A percentile compares a stretch with the other conserved stretches of the same genome.
Conservation (phyloP, 495 filamentous ascomycete genomes). For the Aspergillus coremiiformis region DNA sequence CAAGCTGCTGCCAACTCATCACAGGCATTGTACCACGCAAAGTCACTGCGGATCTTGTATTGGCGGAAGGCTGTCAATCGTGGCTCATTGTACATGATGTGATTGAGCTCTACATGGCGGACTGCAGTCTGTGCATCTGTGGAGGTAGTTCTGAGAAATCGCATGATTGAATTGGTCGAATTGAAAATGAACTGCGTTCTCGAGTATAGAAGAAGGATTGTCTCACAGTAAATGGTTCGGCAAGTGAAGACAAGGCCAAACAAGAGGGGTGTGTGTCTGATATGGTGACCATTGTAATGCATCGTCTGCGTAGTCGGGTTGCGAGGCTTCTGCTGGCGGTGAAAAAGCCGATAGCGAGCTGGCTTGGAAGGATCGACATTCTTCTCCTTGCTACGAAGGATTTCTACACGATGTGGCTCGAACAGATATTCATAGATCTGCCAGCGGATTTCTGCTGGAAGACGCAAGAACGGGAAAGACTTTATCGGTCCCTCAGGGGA, state of each 20-base stretch:
- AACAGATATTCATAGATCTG: slow-evolving; percentile 16
- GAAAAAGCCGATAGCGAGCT: slow-evolving; percentile 6
- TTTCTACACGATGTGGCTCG: slow-evolving; percentile 4
- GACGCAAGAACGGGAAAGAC: slow-evolving; percentile 1
- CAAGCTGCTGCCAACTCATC: slow-evolving; percentile 7
- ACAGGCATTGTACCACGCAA: slow-evolving; percentile 14
- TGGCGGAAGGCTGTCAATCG: slow-evolving; percentile 2
- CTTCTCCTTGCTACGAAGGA: slow-evolving; percentile 5
- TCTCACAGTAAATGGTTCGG: slow-evolving; percentile 12
- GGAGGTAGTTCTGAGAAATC: slow-evolving; percentile 10
- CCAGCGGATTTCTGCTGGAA: slow-evolving; percentile 11
- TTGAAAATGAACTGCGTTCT: slow-evolving; percentile 20
- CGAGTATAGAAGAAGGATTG: slow-evolving; percentile 15
- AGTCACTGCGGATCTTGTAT: slow-evolving; percentile 18
- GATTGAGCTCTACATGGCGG: slow-evolving; percentile 17
- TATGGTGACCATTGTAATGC: background rate
- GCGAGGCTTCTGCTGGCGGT: slow-evolving; percentile 1
- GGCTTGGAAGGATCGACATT: background rate
- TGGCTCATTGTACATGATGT: slow-evolving; percentile 25
- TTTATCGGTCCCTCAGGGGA: background rate
- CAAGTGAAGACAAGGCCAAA: slow-evolving; percentile 11
- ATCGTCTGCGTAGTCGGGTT: background rate
- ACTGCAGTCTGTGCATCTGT: slow-evolving; percentile 11
- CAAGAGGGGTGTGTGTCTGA: slow-evolving; percentile 1
- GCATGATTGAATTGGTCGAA: slow-evolving; percentile 6